Evolutionary conservation across 805 yeast genomes (phyloP), one percentile per base, ranked within the genome.

Genomic region (Hanseniaspora pseudoguilliermondii): DNA sequence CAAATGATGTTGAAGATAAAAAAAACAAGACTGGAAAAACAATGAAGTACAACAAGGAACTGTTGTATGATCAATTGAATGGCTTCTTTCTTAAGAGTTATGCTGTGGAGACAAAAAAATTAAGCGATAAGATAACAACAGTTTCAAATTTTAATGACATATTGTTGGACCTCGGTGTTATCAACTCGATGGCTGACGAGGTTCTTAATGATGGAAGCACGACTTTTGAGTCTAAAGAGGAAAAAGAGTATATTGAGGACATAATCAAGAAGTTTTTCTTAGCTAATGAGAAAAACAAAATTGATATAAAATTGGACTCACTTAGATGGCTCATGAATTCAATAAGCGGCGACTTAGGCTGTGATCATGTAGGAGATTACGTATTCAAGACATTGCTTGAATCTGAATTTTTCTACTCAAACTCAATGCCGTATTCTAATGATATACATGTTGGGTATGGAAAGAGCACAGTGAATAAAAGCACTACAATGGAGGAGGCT

Each of bases 1-100:
- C 43, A 2, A 18, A 42, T 15, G 54, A 23, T 29, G n/a, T 20
- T 16, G 20, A 41, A 8, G 35, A 18, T 1, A 20, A 5, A 13
- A 15, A 27, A 25, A 18, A 8, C 29, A 34, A 49, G 16, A 23
- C 15, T 15, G 13, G 16, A 3, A 39, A 23, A 10, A 27, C 21
- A 27, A 48, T 20, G 2, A 32, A 20, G 21, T 46, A 32, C 15
- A 46, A 18, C 18, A 32, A 46, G 23, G 49, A 46, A 15, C 23
- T 16, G 18, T 29, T 38, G 23, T 46, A 53, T 21, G 50, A 53
- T 11, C 47, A 53, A 10, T 29, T 53, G 4, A 53, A 53, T 39
- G 16, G 35, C 1, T 44, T 44, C 9, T 35, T 25, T 27, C 23
- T 29, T 10, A 53, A 53, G 27, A 53, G 32, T 25, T 38, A 52